Evolutionary conservation across 192 early-diverging fungal genomes (phyloP).

Genomic region (Rhizoclosmatium globosum): DNA sequence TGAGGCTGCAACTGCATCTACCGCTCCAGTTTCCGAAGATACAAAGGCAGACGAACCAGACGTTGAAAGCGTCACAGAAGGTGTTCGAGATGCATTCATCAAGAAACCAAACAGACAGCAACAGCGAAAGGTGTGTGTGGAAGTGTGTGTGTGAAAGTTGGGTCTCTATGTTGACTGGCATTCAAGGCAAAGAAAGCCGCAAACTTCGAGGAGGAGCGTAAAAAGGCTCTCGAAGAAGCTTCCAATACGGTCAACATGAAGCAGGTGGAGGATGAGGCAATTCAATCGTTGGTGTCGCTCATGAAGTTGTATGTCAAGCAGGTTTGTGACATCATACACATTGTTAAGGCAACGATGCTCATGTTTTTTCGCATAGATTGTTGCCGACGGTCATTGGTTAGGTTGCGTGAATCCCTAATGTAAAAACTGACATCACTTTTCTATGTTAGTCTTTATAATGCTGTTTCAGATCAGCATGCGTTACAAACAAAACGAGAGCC

Average conservation of each 20-base stretch:
- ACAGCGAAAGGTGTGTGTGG: constrained; percentile 39
- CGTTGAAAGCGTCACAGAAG: not conserved
- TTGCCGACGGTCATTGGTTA: constrained; percentile 92
- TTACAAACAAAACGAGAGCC: constrained; percentile 55
- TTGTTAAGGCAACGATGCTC: not conserved
- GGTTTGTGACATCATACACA: constrained; percentile 34
- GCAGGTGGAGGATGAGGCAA: constrained; percentile 74
- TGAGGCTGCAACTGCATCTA: not conserved
- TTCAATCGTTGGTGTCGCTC: constrained; percentile 62
- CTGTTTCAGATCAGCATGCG: constrained; percentile 82
- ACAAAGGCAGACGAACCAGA: constrained; percentile 9
- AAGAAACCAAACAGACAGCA: constrained; percentile 51
- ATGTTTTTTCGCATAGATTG: constrained; percentile 56
- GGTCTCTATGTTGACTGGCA: constrained; percentile 38
- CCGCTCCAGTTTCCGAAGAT: not conserved
- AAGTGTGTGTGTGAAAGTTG: constrained; percentile 4
- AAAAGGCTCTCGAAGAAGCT: constrained; percentile 81
- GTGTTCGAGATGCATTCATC: not conserved
- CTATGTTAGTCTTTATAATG: constrained; percentile 76
- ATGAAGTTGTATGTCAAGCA: constrained; percentile 72
- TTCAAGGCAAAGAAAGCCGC: constrained; percentile 72
- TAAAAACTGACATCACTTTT: not conserved
- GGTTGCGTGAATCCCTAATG: not conserved
- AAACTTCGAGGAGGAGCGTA: constrained; percentile 73
- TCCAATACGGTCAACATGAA: constrained; percentile 76